A percentile compares a stretch with the other conserved stretches of the same genome.
Evolutionary conservation across 108 stramenopile species (phyloP).

Genomic region (Bacterosira constricta): DNA sequence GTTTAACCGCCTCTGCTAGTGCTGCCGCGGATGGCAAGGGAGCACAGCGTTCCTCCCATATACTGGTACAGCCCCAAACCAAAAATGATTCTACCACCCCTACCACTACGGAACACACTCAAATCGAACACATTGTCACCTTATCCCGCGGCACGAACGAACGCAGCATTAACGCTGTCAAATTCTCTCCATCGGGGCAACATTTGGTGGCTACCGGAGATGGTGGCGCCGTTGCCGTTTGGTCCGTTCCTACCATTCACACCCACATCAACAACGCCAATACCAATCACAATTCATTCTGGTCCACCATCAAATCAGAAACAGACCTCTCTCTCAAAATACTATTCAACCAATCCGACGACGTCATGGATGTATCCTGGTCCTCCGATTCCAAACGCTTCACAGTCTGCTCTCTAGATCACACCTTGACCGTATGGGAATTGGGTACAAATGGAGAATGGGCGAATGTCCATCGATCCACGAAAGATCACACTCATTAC

Average conservation of each 20-base stretch:
- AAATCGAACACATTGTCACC: slow-evolving; percentile 68
- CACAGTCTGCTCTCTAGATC: slow-evolving; percentile 76
- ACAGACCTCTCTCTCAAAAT: slow-evolving; percentile 65
- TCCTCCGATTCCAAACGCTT: slow-evolving; percentile 73
- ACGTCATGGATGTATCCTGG: slow-evolving; percentile 81
- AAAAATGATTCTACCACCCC: not conserved
- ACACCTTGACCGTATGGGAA: slow-evolving; percentile 62
- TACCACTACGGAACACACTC: slow-evolving; percentile 28
- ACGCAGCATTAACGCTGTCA: slow-evolving; percentile 61
- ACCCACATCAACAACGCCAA: slow-evolving; percentile 29
- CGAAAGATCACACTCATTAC: slow-evolving; percentile 78
- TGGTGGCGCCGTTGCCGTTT: slow-evolving; percentile 74
- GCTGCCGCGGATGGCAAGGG: not conserved
- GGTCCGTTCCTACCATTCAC: slow-evolving; percentile 59
- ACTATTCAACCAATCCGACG: slow-evolving; percentile 64
- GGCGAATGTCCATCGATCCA: slow-evolving; percentile 63
- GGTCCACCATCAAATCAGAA: slow-evolving; percentile 54
- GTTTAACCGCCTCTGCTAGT: not conserved
- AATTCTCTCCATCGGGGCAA: slow-evolving; percentile 83
- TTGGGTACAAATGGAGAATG: slow-evolving; percentile 46
- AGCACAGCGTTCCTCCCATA: not conserved
- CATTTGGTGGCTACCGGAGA: slow-evolving; percentile 90
- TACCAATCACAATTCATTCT: slow-evolving; percentile 44
- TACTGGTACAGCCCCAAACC: slow-evolving; percentile 25
- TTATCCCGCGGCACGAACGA: slow-evolving; percentile 65